Evolutionary conservation across 164 flowering plant genomes (phyloP).

Genomic region (Piper longum): DNA sequence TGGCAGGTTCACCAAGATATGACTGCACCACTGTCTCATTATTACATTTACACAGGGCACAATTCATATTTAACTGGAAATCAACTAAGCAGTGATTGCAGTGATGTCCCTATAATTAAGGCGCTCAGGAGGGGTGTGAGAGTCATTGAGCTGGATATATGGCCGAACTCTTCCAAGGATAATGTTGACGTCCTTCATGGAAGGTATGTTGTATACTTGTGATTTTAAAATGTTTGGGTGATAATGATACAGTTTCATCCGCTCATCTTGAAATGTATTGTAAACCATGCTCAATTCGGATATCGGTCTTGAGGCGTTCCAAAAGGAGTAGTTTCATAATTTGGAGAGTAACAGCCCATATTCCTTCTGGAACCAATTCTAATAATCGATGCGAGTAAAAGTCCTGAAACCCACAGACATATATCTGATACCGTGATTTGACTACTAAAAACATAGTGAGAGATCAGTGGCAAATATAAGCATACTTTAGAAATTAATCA

Average conservation of each 20-base stretch:
- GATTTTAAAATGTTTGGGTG: background rate
- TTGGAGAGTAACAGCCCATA: too few species aligned
- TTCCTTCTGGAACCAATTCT: too few species aligned
- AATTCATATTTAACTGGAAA: constrained; percentile 86
- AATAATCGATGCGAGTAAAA: too few species aligned
- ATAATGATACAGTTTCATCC: too few species aligned
- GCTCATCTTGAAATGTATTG: too few species aligned
- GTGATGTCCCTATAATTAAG: constrained; percentile 56
- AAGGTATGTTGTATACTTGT: constrained; percentile 23
- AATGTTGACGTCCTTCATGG: constrained; percentile 67
- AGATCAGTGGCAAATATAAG: too few species aligned
- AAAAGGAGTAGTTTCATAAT: too few species aligned
- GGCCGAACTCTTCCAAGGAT: constrained; percentile 65
- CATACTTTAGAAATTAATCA: too few species aligned
- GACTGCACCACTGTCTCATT: constrained; percentile 74
- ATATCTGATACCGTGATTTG: too few species aligned
- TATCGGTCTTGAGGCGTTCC: background rate
- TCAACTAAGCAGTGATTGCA: constrained; percentile 78
- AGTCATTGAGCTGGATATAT: constrained; percentile 72
- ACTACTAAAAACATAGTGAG: too few species aligned
- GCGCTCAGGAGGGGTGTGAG: constrained; percentile 61
- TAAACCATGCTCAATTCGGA: too few species aligned
- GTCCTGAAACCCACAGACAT: too few species aligned
- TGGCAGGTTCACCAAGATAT: constrained; percentile 62
- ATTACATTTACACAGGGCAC: constrained; percentile 79